Evolutionary conservation across 2,329 filamentous ascomycete genomes (phyloP).

Genomic region (Aotearoamyces nothofagi): DNA sequence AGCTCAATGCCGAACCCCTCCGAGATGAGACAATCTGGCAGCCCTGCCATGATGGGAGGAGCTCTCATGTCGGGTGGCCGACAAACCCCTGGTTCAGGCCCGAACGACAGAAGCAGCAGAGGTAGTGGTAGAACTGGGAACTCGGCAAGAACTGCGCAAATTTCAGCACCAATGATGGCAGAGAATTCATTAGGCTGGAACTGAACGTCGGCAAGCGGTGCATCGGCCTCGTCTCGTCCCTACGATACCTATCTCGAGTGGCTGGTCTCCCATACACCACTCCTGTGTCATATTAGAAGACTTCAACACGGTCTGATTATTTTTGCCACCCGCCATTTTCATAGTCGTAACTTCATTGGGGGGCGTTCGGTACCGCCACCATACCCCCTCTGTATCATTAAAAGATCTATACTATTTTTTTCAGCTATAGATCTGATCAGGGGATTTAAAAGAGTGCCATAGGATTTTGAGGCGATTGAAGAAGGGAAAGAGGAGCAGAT

Average conservation of each 20-base stretch:
- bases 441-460: conserved; percentile 11
- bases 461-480: conserved; percentile 3
- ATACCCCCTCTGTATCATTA: conserved; percentile 14
- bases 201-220: too few species aligned
- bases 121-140: conserved; percentile 31
- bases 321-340: too few species aligned
- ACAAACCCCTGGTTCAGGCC: conserved; percentile 19
- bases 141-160: conserved; percentile 46
- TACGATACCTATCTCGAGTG: too few species aligned
- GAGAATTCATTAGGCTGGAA: conserved; percentile 70
- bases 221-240: too few species aligned
- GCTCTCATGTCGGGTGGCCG: conserved; percentile 23
- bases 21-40: conserved; percentile 29
- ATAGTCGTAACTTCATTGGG: too few species aligned
- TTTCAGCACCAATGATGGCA: conserved; percentile 60
- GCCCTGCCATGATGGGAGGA: conserved; percentile 32
- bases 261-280: too few species aligned
- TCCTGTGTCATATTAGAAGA: too few species aligned
- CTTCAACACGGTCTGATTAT: too few species aligned
- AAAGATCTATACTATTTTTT: conserved; percentile 12
- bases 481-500: conserved; percentile 4
- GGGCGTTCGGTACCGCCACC: conserved; percentile 15
- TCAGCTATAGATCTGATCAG: conserved; percentile 14
- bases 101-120: conserved; percentile 34
- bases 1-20: conserved; percentile 39